Base-by-base conservation (phyloP, 176 grass and related monocot species). In the Aegilops umbellulata region DNA sequence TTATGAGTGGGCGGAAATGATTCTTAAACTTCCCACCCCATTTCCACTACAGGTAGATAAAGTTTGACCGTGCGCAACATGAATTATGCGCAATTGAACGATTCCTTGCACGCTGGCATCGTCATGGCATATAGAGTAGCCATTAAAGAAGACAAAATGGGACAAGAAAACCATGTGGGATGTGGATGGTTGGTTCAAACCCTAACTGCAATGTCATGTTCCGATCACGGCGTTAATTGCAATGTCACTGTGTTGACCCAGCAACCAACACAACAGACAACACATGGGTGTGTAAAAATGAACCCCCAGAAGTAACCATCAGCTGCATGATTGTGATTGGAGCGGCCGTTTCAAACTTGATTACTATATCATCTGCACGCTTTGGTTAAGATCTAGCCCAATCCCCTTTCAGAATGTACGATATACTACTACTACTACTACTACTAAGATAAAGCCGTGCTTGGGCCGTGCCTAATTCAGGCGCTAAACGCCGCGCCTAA, bases 121-220 rank as follows among this genome's bases (percentile, higher is more conserved):
- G 57, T 74, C 12, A 24, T 36, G 65, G 72, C 10, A 58, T 58
- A 58, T 46, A 46, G 42, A 46, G 19, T 19, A 30, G 2, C 16
- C 26, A 84, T 38, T 62, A 55, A 24, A 53, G 0, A 10, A 31
- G 27, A 10, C 63, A 74, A 51, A 69, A 3, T 4, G 44, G 4
- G 85, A 65, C 26, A 80, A 84, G 38, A 61, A 68, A 69, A 67
- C 76, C 81, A 63, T 63, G 61, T 80, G 75, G 12, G 75, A 62
- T 62, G 60, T 84, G 81, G 13, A 8, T 68, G 84, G 69, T 81
- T 68, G 76, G 76, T 69, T 84, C 23, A 76, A 84, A 60, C 29
- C 32, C 41, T 32, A 78, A 31, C 74, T 17, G 5, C 36, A 27
- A 39, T 61, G 60, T 22, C 76, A 65, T 58, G 32, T 38, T 44